phyloP scores from a whole-genome alignment of 768 basidiomycete genomes.

The Pulveroboletus sp. region DNA sequence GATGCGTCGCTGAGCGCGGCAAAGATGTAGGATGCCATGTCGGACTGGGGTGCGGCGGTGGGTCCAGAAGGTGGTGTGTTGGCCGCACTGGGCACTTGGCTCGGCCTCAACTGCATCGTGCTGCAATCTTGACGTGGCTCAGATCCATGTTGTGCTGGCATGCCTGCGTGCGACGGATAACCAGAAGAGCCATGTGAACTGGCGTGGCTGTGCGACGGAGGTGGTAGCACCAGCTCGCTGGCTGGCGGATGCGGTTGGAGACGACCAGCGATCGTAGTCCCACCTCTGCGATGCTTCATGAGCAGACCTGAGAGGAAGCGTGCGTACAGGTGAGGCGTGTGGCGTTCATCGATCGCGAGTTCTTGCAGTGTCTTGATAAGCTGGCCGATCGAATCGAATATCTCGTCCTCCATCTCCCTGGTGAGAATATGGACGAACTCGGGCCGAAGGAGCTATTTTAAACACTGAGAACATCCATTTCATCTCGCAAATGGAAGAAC shows the following conservation, averaged over 20 bases:
- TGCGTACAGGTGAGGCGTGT: slow-evolving; percentile 78
- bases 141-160: slow-evolving; percentile 11
- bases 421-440: slow-evolving; percentile 65
- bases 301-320: slow-evolving; percentile 76
- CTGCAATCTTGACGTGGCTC: slow-evolving; percentile 18
- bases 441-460: slow-evolving; percentile 60
- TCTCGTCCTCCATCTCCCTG: slow-evolving; percentile 60
- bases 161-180: slow-evolving; percentile 20
- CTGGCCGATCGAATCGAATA: slow-evolving; percentile 68
- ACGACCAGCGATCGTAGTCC: slow-evolving; percentile 51
- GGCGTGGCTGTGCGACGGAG: slow-evolving; percentile 12
- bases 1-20: slow-evolving; percentile 21
- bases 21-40: slow-evolving; percentile 41
- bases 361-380: slow-evolving; percentile 72
- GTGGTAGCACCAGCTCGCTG: slow-evolving; percentile 25
- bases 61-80: not conserved
- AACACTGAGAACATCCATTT: not conserved
- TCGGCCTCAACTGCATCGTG: slow-evolving; percentile 33
- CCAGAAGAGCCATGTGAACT: slow-evolving; percentile 31
- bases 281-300: slow-evolving; percentile 66
- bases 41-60: slow-evolving; percentile 25
- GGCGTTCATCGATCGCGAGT: slow-evolving; percentile 78
- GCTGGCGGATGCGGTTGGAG: slow-evolving; percentile 50
- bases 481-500: not conserved
- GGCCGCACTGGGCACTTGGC: not conserved